A percentile compares a stretch with the other conserved stretches of the same genome.
These are phyloP conservation scores for Miamiensis avidus DNA, from an alignment of 169 alveolate genomes.

Conservation along the genomic window DNA sequence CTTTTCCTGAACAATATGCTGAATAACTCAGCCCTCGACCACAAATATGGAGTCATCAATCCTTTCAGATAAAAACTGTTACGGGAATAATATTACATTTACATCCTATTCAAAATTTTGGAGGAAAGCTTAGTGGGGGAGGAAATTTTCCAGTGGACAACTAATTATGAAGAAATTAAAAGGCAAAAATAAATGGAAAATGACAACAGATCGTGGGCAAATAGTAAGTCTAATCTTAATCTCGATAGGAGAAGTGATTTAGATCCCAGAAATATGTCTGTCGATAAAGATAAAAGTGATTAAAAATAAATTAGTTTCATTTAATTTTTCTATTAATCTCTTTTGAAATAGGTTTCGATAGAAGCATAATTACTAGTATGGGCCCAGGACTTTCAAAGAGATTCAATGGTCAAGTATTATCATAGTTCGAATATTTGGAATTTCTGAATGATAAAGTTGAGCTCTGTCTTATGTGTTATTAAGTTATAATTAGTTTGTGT, in stretches of 20 bases:
- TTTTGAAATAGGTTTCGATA: too few relatives aligned
- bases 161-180: not conserved
- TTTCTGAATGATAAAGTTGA: not conserved
- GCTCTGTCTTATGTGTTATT: not conserved
- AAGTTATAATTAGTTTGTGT: not conserved
- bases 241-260: not conserved
- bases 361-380: too few relatives aligned
- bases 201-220: not conserved
- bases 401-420: not conserved
- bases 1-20: not conserved
- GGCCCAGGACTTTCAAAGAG: too few relatives aligned
- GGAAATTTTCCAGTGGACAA: not conserved
- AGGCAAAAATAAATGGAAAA: not conserved
- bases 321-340: too few relatives aligned
- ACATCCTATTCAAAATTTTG: conserved; percentile 1
- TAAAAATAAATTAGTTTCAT: not conserved
- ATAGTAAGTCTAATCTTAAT: too few relatives aligned
- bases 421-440: not conserved
- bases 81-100: conserved; percentile 14
- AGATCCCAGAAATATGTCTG: not conserved
- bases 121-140: not conserved
- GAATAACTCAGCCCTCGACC: not conserved
- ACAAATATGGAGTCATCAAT: conserved; percentile 12
- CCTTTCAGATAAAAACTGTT: conserved; percentile 6
- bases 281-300: not conserved